phyloP scores from a whole-genome alignment of 306 rosid species.

The Astragalus membranaceus region DNA sequence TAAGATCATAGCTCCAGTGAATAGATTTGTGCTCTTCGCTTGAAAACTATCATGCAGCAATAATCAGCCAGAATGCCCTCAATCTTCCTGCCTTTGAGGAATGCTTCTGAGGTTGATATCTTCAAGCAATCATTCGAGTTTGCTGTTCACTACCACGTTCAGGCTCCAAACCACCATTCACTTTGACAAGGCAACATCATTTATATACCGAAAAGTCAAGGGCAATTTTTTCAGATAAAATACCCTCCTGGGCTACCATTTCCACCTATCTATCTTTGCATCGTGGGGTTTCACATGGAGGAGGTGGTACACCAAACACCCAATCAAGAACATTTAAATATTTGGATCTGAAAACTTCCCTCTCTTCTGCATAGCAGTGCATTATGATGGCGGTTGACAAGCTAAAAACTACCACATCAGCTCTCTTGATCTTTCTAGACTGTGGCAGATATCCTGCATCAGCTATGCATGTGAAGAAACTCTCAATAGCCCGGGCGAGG shows the following conservation, averaged over 20 bases:
- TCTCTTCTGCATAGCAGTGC: slow-evolving; percentile 92
- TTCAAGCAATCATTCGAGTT: slow-evolving; percentile 6
- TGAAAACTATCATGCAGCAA: slow-evolving; percentile 5
- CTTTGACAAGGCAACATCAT: slow-evolving; percentile 11
- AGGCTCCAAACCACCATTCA: slow-evolving; percentile 12
- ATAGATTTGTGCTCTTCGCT: not conserved
- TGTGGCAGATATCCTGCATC: slow-evolving; percentile 64
- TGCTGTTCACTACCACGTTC: not conserved
- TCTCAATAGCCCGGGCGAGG: slow-evolving; percentile 82
- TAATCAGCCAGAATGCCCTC: not conserved
- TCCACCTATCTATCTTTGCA: slow-evolving; percentile 31
- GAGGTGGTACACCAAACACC: slow-evolving; percentile 95
- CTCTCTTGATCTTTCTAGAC: slow-evolving; percentile 65
- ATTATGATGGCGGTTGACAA: slow-evolving; percentile 91
- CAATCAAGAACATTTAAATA: slow-evolving; percentile 91
- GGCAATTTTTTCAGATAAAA: slow-evolving; percentile 9
- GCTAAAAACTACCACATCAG: slow-evolving; percentile 78
- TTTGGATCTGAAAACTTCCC: slow-evolving; percentile 92
- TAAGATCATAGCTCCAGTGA: not conserved
- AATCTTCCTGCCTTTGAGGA: not conserved
- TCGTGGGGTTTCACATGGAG: slow-evolving; percentile 75
- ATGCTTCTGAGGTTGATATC: not conserved
- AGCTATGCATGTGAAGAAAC: slow-evolving; percentile 83
- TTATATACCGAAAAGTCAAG: not conserved
- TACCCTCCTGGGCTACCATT: not conserved